These are phyloP conservation scores for Usnea hakonensis DNA, from an alignment of 495 filamentous ascomycete species.

Conservation along the genomic window DNA sequence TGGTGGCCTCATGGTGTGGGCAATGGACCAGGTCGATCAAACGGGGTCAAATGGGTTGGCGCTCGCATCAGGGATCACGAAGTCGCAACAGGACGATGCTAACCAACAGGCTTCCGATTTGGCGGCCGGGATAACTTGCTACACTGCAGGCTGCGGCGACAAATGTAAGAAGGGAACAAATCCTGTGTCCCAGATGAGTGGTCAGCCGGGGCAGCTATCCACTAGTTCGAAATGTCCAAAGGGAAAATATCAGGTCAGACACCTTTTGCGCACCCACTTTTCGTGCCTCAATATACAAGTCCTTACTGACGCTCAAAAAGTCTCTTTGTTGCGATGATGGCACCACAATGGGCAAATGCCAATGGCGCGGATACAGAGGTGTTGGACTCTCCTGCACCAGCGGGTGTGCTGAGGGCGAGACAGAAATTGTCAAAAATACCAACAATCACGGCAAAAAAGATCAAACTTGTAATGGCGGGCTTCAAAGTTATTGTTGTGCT, in stretches of 20 bases:
- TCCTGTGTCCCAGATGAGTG: slow-evolving; percentile 22
- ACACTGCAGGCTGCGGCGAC: slow-evolving; percentile 17
- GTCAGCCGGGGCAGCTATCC: slow-evolving; percentile 24
- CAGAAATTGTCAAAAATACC: slow-evolving; percentile 20
- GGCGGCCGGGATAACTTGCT: slow-evolving; percentile 19
- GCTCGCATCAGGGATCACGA: slow-evolving; percentile 6
- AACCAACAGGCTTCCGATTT: slow-evolving; percentile 18
- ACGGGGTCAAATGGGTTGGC: slow-evolving; percentile 11
- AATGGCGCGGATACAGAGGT: slow-evolving; percentile 22
- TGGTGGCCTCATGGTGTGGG: slow-evolving; percentile 41
- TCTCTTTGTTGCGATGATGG: slow-evolving; percentile 23
- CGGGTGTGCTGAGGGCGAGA: slow-evolving; percentile 25
- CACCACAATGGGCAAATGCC: slow-evolving; percentile 24
- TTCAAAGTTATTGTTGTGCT: slow-evolving; percentile 26
- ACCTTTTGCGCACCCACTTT: too few relatives aligned
- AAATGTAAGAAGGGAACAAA: slow-evolving; percentile 20
- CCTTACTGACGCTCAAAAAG: too few relatives aligned
- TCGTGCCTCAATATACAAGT: too few relatives aligned
- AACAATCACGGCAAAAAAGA: slow-evolving; percentile 22
- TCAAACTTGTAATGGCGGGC: slow-evolving; percentile 25
- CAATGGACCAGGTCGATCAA: slow-evolving; percentile 26
- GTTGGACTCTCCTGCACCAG: slow-evolving; percentile 22
- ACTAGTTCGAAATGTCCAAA: slow-evolving; percentile 19
- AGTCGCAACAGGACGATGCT: slow-evolving; percentile 17
- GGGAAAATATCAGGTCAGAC: slow-evolving; percentile 18